Base-by-base conservation (phyloP, 805 yeast species). In the Wickerhamomyces queroliae region DNA sequence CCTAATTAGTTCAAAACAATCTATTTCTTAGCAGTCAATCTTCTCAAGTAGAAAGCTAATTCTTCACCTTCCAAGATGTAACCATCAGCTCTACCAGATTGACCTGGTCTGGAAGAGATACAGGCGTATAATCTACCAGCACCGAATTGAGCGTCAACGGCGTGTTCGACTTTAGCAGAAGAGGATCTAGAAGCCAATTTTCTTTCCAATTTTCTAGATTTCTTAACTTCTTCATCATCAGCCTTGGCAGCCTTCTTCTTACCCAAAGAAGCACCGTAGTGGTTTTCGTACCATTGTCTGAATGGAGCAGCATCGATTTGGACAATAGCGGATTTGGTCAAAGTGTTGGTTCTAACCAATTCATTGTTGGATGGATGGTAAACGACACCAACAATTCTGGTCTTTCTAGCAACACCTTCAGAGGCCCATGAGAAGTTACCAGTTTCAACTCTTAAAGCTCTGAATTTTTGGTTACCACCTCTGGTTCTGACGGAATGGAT, bases 341-440 rank as follows among this genome's bases (percentile, higher is more conserved):
- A 79, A 66, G 99, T 93, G 88, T 93, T 93, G 63, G 99, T 93
- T 84, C 99, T 93, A 65, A 93, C 96, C 76, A 93, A 85, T 78
- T 93, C 99, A 77, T 93, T 93, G 86, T 91, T 93, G 56, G 98
- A 90, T 67, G 99, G 99, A 73, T 93, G 99, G 95, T 90, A 93
- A 67, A 82, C 93, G 60, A 93, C 99, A 75, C 84, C 81, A 63
- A 88, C 86, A 69, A 93, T 80, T 88, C 99, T 95, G 81, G 99
- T 90, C 89, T 93, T 93, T 80, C 91, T 88, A 59, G 98, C 71
- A 58, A 90, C 75, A 76, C 97, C 98, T 79, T 93, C 99, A 58
- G 98, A 91, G 66, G 88, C 98, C 99, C 99, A 93, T 47, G 98
- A 90, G 78, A 91, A 93, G 96, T 93, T 93, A 80, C 95, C 96